A percentile compares a stretch with the other conserved stretches of the same genome.
Conservation (phyloP, 805 yeast genomes). For the Schwanniomyces sp. region DNA sequence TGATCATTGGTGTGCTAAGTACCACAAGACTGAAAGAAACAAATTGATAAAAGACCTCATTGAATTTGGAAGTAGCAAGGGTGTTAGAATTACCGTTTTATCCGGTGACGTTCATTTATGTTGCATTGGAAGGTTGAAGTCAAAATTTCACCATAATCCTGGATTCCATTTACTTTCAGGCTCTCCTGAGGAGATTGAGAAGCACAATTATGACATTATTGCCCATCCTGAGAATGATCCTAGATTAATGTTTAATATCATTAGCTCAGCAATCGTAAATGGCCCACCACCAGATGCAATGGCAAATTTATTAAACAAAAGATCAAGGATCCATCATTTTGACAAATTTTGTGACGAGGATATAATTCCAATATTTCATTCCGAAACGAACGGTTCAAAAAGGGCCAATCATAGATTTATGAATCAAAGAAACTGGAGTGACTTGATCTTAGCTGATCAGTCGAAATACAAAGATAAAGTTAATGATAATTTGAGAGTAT, state of each 20-base stretch:
- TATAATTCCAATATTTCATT: constrained; percentile 66
- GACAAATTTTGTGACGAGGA: constrained; percentile 72
- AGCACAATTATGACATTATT: constrained; percentile 39
- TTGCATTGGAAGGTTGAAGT: constrained; percentile 73
- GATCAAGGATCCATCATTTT: constrained; percentile 69
- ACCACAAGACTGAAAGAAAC: constrained; percentile 87
- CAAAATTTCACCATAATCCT: constrained; percentile 44
- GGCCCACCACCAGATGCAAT: constrained; percentile 91
- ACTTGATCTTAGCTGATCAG: constrained; percentile 54
- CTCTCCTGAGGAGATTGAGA: constrained; percentile 25
- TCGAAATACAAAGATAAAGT: constrained; percentile 22
- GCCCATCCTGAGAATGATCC: constrained; percentile 67
- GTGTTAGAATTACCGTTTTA: constrained; percentile 77
- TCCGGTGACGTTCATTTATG: constrained; percentile 95
- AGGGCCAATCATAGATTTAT: constrained; percentile 54
- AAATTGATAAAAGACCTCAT: constrained; percentile 58
- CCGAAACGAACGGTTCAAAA: constrained; percentile 53
- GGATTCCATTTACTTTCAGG: constrained; percentile 19
- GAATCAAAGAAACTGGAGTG: constrained; percentile 73
- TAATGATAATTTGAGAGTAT: constrained; percentile 21
- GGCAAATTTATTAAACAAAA: constrained; percentile 68
- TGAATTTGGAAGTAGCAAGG: constrained; percentile 61
- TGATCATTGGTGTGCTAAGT: constrained; percentile 94
- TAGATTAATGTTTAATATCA: constrained; percentile 75
- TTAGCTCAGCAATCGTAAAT: constrained; percentile 87